Conservation (phyloP, 305 asterid genomes). For the Fraxinus dipetala region DNA sequence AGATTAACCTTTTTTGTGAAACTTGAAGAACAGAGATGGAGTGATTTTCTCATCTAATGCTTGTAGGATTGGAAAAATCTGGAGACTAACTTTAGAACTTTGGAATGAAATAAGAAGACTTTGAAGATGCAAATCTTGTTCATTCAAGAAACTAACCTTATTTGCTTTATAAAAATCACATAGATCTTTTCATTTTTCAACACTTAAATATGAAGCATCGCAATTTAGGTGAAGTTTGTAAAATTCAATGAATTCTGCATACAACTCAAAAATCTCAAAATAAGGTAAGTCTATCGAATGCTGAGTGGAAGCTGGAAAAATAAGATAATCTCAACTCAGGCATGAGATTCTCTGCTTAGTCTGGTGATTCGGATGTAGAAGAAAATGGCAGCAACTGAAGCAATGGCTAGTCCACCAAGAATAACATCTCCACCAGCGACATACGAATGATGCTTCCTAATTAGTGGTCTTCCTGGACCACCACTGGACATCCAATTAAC, state of each 20-base stretch:
- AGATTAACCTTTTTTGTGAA: conserved; percentile 24
- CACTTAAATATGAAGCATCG: not conserved
- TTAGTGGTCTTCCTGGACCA: not conserved
- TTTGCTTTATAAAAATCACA: not conserved
- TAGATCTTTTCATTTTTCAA: not conserved
- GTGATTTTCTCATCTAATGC: conserved; percentile 29
- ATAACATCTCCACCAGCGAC: conserved; percentile 40
- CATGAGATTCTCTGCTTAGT: conserved; percentile 7
- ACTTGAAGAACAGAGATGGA: conserved; percentile 21
- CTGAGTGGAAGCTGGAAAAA: not conserved
- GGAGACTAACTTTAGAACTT: conserved; percentile 42
- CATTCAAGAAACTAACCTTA: not conserved
- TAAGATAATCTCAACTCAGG: not conserved
- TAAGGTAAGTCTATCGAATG: not conserved
- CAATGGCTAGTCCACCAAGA: conserved; percentile 39
- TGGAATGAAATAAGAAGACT: conserved; percentile 33
- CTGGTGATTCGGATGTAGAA: conserved; percentile 45
- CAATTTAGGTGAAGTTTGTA: not conserved
- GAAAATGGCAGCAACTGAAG: conserved; percentile 31
- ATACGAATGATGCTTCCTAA: conserved; percentile 31
- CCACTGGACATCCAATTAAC: not conserved
- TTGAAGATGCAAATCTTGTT: conserved; percentile 22
- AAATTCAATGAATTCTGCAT: not conserved
- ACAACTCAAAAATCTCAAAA: not conserved
- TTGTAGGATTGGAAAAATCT: conserved; percentile 47